phyloP scores from a whole-genome alignment of 768 basidiomycete genomes.

The Daedalea quercina region DNA sequence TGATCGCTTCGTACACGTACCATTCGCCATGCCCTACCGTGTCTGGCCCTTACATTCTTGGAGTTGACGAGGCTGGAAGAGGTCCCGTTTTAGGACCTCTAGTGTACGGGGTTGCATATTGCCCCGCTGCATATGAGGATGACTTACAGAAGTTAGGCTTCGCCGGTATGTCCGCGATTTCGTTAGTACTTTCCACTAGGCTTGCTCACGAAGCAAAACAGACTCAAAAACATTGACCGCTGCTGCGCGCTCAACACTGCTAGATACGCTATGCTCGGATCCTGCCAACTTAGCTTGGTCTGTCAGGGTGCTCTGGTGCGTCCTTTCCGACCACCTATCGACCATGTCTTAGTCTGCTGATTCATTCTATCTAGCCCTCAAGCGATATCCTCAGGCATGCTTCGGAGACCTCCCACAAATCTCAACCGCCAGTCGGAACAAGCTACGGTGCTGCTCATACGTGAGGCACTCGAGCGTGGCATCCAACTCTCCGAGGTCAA shows the following conservation, averaged over 20 bases:
- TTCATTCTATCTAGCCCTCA: slow-evolving; percentile 55
- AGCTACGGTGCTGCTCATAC: slow-evolving; percentile 85
- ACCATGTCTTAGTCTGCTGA: no score
- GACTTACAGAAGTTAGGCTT: slow-evolving; percentile 79
- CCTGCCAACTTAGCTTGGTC: slow-evolving; percentile 75
- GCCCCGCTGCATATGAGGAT: slow-evolving; percentile 71
- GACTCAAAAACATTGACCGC: slow-evolving; percentile 90
- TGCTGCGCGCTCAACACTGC: slow-evolving; percentile 56
- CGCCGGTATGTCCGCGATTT: slow-evolving; percentile 63
- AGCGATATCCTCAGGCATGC: slow-evolving; percentile 89
- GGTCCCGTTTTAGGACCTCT: slow-evolving; percentile 94
- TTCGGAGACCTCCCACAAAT: slow-evolving; percentile 75
- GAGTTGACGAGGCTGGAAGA: slow-evolving; percentile 97
- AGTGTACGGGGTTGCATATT: slow-evolving; percentile 95
- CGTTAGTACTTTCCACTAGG: no score
- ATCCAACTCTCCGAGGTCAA: slow-evolving; percentile 80
- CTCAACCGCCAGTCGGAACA: slow-evolving; percentile 85
- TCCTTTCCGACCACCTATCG: background rate
- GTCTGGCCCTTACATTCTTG: slow-evolving; percentile 82
- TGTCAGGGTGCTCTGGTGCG: slow-evolving; percentile 67
- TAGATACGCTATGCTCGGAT: slow-evolving; percentile 64
- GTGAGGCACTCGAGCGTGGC: slow-evolving; percentile 74
- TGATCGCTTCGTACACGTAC: slow-evolving; percentile 69
- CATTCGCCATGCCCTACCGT: slow-evolving; percentile 69
- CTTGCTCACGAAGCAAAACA: no score